Evolutionary conservation across 345 rosid genomes (phyloP).

Genomic region (thale cress (Arabidopsis thaliana)): TAIR10.1 NC_003074.8:669001-669500

Average conservation of each 20-base stretch:
- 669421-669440: background rate
- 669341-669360: conserved; percentile 59
- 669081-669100: conserved; percentile 1
- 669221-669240: conserved; percentile 50
- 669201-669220: conserved; percentile 24
- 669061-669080: background rate
- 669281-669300: conserved; percentile 59
- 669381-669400: conserved; percentile 50
- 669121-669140: background rate
- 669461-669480: conserved; percentile 45
- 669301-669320: conserved; percentile 54
- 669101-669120: no score
- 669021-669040: background rate
- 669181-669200: conserved; percentile 12
- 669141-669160: background rate
- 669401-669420: background rate
- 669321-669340: conserved; percentile 54
- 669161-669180: conserved; percentile 5
- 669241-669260: conserved; percentile 66
- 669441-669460: conserved; percentile 7
- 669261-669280: conserved; percentile 70
- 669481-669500: conserved; percentile 49
- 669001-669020: background rate
- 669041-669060: background rate
- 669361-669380: conserved; percentile 61